These are phyloP conservation scores for Alternaria novae-zelandiae DNA, from an alignment of 2,329 filamentous ascomycete species.

Conservation along the genomic window DNA sequence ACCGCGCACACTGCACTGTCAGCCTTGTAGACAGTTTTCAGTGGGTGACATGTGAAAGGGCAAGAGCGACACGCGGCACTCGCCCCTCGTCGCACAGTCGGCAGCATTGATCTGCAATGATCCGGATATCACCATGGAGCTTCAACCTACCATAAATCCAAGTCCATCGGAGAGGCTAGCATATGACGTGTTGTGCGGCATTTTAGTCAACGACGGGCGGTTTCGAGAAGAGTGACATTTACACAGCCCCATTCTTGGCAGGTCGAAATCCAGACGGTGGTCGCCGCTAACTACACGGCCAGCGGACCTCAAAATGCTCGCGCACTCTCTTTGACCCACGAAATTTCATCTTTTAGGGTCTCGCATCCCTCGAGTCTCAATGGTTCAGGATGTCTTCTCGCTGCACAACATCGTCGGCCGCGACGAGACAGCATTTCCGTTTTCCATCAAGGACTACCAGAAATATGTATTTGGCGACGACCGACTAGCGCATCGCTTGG, in stretches of 20 bases:
- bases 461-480: constrained; percentile 35
- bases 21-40: background rate
- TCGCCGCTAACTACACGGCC: constrained; percentile 17
- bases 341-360: constrained; percentile 1
- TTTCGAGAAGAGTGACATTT: constrained; percentile 4
- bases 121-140: background rate
- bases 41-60: background rate
- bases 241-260: constrained; percentile 28
- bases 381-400: constrained; percentile 30
- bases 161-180: background rate
- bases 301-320: constrained; percentile 23
- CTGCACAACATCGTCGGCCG: constrained; percentile 23
- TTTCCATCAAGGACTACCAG: constrained; percentile 30
- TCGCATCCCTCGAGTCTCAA: constrained; percentile 13
- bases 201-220: constrained; percentile 7
- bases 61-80: background rate
- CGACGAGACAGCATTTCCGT: constrained; percentile 23
- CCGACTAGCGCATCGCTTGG: constrained; percentile 30
- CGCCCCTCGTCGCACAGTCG: background rate
- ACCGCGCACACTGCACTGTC: background rate
- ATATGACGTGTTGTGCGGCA: constrained; percentile 18
- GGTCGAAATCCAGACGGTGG: constrained; percentile 6
- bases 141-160: background rate
- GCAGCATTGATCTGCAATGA: background rate
- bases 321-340: background rate